Conservation (phyloP, 2,329 filamentous ascomycete genomes). For the Fusarium humuli region DNA sequence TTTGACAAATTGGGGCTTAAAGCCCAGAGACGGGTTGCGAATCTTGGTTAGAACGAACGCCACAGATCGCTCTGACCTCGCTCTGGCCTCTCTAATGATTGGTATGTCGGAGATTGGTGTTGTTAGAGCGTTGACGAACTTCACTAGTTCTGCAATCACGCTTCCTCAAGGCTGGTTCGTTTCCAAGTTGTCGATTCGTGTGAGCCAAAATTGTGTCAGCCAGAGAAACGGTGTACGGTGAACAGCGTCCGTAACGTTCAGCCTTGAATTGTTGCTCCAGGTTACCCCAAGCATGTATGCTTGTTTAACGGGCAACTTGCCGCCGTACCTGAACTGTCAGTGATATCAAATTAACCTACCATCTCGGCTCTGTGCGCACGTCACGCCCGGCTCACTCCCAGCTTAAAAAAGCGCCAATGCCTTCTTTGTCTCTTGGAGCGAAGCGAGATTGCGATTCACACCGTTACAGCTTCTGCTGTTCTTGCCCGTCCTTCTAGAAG, state of each 20-base stretch:
- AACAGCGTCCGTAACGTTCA: constrained; percentile 8
- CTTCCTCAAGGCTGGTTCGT: neutral
- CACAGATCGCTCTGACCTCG: constrained; percentile 30
- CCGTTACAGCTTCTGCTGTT: constrained; percentile 20
- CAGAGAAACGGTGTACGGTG: neutral
- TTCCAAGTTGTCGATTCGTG: constrained; percentile 2
- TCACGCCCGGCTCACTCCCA: constrained; percentile 27
- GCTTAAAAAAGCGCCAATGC: constrained; percentile 27
- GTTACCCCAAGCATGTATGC: constrained; percentile 26
- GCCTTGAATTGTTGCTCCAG: constrained; percentile 25
- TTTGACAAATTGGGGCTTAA: constrained; percentile 8
- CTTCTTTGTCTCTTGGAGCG: constrained; percentile 14
- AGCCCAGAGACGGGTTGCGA: constrained; percentile 5
- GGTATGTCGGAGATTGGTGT: constrained; percentile 10
- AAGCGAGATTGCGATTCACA: constrained; percentile 44
- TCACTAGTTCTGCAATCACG: constrained; percentile 2
- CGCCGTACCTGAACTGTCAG: constrained; percentile 32
- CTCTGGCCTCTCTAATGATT: neutral
- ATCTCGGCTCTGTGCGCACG: constrained; percentile 32
- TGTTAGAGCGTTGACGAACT: constrained; percentile 7
- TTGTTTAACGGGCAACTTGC: constrained; percentile 28
- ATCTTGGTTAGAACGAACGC: constrained; percentile 23
- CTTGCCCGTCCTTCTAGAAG: constrained; percentile 47
- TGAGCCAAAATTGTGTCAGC: constrained; percentile 4
- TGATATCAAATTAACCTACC: constrained; percentile 3